Conservation (phyloP, 345 rosid species). For the Schrenkiella parvula region DNA sequence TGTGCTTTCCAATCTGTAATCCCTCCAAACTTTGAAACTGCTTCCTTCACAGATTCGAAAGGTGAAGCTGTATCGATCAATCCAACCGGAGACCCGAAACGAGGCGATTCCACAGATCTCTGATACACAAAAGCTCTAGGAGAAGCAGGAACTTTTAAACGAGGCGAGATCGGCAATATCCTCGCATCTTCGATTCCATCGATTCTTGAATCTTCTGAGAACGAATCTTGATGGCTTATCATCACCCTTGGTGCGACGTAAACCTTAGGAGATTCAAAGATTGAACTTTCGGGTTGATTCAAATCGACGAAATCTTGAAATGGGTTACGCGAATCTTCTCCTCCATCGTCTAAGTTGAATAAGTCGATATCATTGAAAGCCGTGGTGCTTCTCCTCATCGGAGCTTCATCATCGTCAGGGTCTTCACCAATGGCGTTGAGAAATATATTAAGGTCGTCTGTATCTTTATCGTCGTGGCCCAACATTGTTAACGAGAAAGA, state of each 20-base stretch:
- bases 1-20: slow-evolving; percentile 98
- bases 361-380: neutral
- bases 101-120: slow-evolving; percentile 28
- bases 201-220: slow-evolving; percentile 23
- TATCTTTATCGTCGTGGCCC: slow-evolving; percentile 17
- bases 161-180: slow-evolving; percentile 23
- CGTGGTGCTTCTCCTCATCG: neutral
- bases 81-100: slow-evolving; percentile 27
- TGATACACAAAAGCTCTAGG: slow-evolving; percentile 34
- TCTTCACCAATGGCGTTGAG: slow-evolving; percentile 31
- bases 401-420: neutral
- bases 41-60: slow-evolving; percentile 86
- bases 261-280: slow-evolving; percentile 18
- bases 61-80: slow-evolving; percentile 80
- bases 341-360: neutral
- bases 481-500: neutral
- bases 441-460: slow-evolving; percentile 26
- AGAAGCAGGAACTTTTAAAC: slow-evolving; percentile 28
- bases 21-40: slow-evolving; percentile 93
- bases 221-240: slow-evolving; percentile 34
- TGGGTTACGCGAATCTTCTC: slow-evolving; percentile 11
- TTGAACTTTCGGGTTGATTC: neutral
- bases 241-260: slow-evolving; percentile 33
- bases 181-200: slow-evolving; percentile 28
- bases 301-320: slow-evolving; percentile 12